Evolutionary conservation across 2,329 filamentous ascomycete species (phyloP).

Genomic region (Monilinia aucupariae): DNA sequence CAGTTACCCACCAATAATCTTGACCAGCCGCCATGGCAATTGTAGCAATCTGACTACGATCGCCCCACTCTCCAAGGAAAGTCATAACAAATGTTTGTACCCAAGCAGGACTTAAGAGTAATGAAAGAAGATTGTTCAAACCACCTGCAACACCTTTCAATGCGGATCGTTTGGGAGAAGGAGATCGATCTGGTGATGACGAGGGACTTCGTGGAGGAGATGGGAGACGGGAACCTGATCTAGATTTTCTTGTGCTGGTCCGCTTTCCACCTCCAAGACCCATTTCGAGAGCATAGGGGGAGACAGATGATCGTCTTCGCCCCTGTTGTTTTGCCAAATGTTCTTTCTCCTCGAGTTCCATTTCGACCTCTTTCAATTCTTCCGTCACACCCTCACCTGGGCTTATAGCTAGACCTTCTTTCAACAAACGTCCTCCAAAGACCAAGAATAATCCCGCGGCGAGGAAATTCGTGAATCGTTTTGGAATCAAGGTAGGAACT

Average conservation of each 20-base stretch:
- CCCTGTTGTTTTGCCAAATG: conserved; percentile 63
- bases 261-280: conserved; percentile 52
- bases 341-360: conserved; percentile 91
- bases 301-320: conserved; percentile 61
- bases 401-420: conserved; percentile 84
- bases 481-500: conserved; percentile 82
- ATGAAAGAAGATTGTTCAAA: conserved; percentile 76
- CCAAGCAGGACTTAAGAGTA: conserved; percentile 92
- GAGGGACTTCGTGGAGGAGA: conserved; percentile 76
- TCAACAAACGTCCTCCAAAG: conserved; percentile 78
- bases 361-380: conserved; percentile 95
- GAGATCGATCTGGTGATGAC: conserved; percentile 58
- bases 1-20: conserved; percentile 98
- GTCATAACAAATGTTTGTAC: conserved; percentile 99
- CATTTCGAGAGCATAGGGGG: conserved; percentile 74
- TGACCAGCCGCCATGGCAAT: conserved; percentile 98
- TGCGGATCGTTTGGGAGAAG: conserved; percentile 37
- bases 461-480: conserved; percentile 82
- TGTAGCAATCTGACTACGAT: conserved; percentile 94
- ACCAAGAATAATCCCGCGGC: conserved; percentile 82
- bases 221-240: conserved; percentile 70
- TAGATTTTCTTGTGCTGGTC: conserved; percentile 60
- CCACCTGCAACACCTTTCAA: conserved; percentile 51
- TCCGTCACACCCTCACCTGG: conserved; percentile 87
- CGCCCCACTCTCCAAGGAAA: conserved; percentile 96